These are phyloP conservation scores for Carpinus viminea DNA, from an alignment of 306 rosid species.

Conservation along the genomic window DNA sequence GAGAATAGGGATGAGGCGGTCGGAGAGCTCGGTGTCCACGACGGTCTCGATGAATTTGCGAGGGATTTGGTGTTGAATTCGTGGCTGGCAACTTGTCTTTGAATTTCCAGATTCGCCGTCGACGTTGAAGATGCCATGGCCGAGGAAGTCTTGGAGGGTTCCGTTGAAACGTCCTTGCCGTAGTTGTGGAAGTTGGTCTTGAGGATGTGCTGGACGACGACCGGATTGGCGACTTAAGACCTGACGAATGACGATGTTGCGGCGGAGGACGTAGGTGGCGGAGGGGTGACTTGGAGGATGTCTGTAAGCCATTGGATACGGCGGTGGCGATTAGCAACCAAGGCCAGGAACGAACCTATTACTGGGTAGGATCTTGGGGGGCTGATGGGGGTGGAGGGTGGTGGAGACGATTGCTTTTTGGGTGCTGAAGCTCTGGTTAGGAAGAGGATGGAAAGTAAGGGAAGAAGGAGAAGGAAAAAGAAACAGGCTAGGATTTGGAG, in stretches of 20 bases:
- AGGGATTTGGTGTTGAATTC: slow-evolving; percentile 55
- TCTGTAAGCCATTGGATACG: slow-evolving; percentile 60
- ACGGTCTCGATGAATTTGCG: slow-evolving; percentile 58
- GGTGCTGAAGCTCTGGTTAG: slow-evolving; percentile 6
- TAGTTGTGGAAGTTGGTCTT: slow-evolving; percentile 55
- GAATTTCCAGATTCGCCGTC: slow-evolving; percentile 62
- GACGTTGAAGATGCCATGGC: slow-evolving; percentile 60
- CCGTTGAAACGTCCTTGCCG: slow-evolving; percentile 35
- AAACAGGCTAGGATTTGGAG: not conserved
- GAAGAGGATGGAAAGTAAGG: slow-evolving; percentile 27
- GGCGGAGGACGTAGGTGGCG: slow-evolving; percentile 59
- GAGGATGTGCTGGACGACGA: slow-evolving; percentile 67
- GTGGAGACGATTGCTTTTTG: not conserved
- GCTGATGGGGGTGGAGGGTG: slow-evolving; percentile 8
- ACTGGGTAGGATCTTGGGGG: slow-evolving; percentile 63
- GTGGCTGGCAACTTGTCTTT: slow-evolving; percentile 58
- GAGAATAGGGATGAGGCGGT: slow-evolving; percentile 57
- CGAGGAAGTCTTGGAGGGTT: slow-evolving; percentile 53
- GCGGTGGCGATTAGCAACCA: slow-evolving; percentile 38
- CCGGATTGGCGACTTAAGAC: slow-evolving; percentile 59
- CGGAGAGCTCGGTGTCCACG: slow-evolving; percentile 54
- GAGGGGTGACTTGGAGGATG: slow-evolving; percentile 44
- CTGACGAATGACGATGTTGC: slow-evolving; percentile 34
- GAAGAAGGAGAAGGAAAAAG: not conserved
- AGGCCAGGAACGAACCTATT: slow-evolving; percentile 44